Base-by-base conservation (phyloP, 208 protist species). In the Crithidia acanthocephali region DNA sequence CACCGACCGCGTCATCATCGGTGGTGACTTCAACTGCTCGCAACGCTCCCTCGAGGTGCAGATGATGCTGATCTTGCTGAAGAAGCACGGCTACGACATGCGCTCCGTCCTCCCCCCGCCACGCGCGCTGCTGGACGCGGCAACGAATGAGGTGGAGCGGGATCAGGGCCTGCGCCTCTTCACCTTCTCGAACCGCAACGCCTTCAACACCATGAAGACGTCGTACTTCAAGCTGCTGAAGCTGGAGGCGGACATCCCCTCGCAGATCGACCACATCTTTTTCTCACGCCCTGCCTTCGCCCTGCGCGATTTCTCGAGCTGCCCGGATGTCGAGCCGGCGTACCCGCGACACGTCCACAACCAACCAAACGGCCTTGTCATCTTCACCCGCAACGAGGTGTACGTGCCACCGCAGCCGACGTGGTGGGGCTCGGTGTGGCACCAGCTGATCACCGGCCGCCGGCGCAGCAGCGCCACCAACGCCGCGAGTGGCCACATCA, bases 231-330 rank as follows among this genome's bases (percentile, higher is more conserved):
- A 93, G 67, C 75, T 93, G 37, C 72, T 93, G 47, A 79, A 86
- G 33, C 66, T 92, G 59, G 79, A 91, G 68, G 81, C 80, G 15
- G 89, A 96, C 69, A 77, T 91, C 18, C 91, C 87, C 2, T 48
- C 70, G 44, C 91, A 96, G 74, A 96, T 96, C 68, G 91, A 96
- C 68, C 91, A 96, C 79, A 79, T 96, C 22, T 93, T 96, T 59
- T 86, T 87, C 65, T 88, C 81, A 27, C 25, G 51, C 16, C 76
- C 62, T 20, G 68, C 77, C 47, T 75, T 96, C 52, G n/a, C 55
- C 9, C 72, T 94, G 28, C 68, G 74, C 59, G n/a, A 68, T 16
- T 96, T 88, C 64, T n/a, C 82, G 10, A 69, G 88, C 66, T 96
- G 88, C 77, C 88, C 89, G n/a, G 88, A 94, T 68, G 81, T 77